phyloP scores from a whole-genome alignment of 345 rosid genomes.

The Microthlaspi erraticum region DNA sequence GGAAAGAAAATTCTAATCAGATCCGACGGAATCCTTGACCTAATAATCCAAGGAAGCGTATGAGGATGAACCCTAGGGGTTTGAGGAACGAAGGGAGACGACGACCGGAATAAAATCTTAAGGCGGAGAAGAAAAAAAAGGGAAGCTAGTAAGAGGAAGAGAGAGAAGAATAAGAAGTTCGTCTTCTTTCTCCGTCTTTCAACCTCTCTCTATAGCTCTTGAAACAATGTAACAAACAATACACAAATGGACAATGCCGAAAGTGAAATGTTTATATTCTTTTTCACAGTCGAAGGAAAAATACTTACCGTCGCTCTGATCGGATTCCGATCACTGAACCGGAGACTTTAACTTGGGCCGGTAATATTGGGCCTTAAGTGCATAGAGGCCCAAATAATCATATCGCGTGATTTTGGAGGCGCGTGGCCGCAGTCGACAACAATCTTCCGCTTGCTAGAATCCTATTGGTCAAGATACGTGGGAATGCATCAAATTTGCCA shows the following conservation, averaged over 20 bases:
- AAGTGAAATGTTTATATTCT: neutral
- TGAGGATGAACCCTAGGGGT: conserved; percentile 38
- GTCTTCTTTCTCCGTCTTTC: conserved; percentile 30
- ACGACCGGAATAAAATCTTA: conserved; percentile 28
- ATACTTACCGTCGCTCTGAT: conserved; percentile 33
- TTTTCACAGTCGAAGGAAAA: conserved; percentile 24
- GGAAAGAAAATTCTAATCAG: conserved; percentile 19
- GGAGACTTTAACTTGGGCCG: conserved; percentile 18
- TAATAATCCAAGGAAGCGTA: conserved; percentile 20
- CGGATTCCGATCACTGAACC: conserved; percentile 33
- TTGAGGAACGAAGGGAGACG: conserved; percentile 8
- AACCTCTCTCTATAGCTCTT: conserved; percentile 11
- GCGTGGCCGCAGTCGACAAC: conserved; percentile 25
- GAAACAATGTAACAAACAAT: conserved; percentile 12
- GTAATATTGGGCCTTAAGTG: neutral
- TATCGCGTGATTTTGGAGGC: conserved; percentile 1
- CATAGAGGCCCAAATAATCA: neutral
- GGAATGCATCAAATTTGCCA: conserved; percentile 49
- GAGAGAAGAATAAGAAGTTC: conserved; percentile 25
- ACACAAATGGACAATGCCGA: conserved; percentile 17
- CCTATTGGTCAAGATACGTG: conserved; percentile 74
- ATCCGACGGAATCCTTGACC: conserved; percentile 44
- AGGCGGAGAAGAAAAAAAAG: conserved; percentile 29
- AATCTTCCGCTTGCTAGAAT: conserved; percentile 41
- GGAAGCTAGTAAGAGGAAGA: conserved; percentile 18